These are phyloP conservation scores for Arbutus unedo DNA, from an alignment of 148 eudicot species.

Conservation along the genomic window DNA sequence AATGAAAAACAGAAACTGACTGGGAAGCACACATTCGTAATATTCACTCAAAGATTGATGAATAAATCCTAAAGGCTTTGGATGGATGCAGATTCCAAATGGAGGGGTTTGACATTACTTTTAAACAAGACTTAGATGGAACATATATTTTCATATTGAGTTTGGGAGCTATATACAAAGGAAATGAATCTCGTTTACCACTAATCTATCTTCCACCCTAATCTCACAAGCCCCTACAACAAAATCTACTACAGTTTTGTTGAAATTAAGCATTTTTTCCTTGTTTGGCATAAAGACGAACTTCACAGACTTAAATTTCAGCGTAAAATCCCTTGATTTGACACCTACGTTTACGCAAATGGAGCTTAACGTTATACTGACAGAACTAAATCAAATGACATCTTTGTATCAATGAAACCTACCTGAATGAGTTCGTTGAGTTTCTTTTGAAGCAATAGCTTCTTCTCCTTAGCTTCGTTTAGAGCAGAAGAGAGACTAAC, in stretches of 20 bases:
- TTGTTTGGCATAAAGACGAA: background rate
- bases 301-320: background rate
- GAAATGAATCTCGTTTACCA: background rate
- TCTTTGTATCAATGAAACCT: background rate
- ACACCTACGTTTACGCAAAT: background rate
- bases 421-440: conserved; percentile 62
- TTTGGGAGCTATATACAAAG: background rate
- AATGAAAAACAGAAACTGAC: background rate
- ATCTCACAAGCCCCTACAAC: background rate
- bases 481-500: conserved; percentile 71
- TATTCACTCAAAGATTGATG: background rate
- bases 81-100: background rate
- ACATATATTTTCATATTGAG: background rate
- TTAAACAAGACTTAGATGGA: background rate
- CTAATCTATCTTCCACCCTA: background rate
- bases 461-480: conserved; percentile 52
- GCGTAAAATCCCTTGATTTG: background rate
- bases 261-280: background rate
- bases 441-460: conserved; percentile 40
- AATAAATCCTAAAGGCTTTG: background rate
- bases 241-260: background rate
- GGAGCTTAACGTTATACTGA: background rate
- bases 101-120: background rate
- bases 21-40: background rate
- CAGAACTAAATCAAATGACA: background rate